Base-by-base conservation (phyloP, 1,284 basidiomycete genomes). In the Ceratobasidium sp. region DNA sequence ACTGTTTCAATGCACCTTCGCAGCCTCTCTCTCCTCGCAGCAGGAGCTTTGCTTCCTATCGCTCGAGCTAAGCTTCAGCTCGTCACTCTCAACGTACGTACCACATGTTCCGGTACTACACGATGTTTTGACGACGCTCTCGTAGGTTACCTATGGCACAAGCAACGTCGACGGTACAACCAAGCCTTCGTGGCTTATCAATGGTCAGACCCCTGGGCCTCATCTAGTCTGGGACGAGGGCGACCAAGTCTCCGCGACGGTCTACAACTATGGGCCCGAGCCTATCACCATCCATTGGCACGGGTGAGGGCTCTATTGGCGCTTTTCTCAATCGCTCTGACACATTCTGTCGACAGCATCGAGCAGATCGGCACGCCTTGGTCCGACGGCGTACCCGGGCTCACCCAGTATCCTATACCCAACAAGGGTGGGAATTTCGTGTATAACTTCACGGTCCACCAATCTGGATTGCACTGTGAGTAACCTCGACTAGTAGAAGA, bases 381-480 rank as follows among this genome's bases (percentile, higher is more conserved):
- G 77, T 75, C 74, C 2, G 77, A 78, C 26, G 77, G 77, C n/a
- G 77, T 78, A 10, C 77, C 77, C 26, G 76, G 76, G 13, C 35
- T 77, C 33, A 65, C 67, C 17, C 76, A 77, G 47, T 56, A 49
- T 15, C 64, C 56, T 4, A 60, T 66, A 15, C 63, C 49, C 42
- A 31, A 42, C 17, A 23, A 17, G 0, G 63, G 51, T 4, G 39
- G 53, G 31, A 51, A 68, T 35, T 61, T 66, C 20, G 23, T 71
- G 2, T 71, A 71, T 28, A 71, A 71, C 56, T 71, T 71, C 39
- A 71, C 68, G 17, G 54, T 71, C 37, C 6, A 49, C 6, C 68
- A 71, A 35, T 58, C 68, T 6, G 68, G 68, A 37, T 60, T 58
- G 26, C 54, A 71, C n/a, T 71, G 67, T 61, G 58, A 61, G 54